Base-by-base conservation (phyloP, 2,329 filamentous ascomycete species). In the Fusarium avenaceum region DNA sequence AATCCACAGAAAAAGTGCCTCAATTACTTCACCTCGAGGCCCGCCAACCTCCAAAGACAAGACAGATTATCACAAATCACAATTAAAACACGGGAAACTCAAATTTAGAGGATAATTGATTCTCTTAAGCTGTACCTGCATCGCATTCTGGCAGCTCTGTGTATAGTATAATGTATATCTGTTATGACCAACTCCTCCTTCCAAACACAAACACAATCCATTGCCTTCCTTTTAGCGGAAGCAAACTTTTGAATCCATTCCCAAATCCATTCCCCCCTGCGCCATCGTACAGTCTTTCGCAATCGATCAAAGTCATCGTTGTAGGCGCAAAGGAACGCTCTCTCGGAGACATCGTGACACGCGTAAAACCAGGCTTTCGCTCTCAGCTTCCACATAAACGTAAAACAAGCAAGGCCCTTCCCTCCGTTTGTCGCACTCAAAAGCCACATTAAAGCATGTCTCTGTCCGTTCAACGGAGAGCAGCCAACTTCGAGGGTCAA, bases 91-190 rank as follows among this genome's bases (percentile, higher is more conserved):
- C 20, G 20, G 26, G 15, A n/a, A 20, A 11, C 28, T 13, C 19
- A 24, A 5, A 20, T 54, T 7, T 38, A 45, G 47, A 67, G 54
- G 66, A 49, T 51, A 61, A 65, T 57, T 61, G 48, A 64, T 63
- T 70, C 59, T 70, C 59, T 69, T 71, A 42, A 63, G 61, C 69
- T 53, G 62, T 74, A 71, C 70, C 67, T 54, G 56, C 62, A 63
- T 74, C 43, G 72, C 72, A 74, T 74, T 74, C 72, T 73, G 71
- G 63, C 60, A 61, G 71, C 63, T 62, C 57, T 54, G 62, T 74
- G 64, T 74, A 72, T 74, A 70, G 70, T 74, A 69, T 74, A 72
- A 50, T 71, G 44, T 72, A 69, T 73, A 74, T 74, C 68, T 57
- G 52, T 63, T 59, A 49, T 51, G 40, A 32, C 57, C 49, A 47